A percentile compares a stretch with the other conserved stretches of the same genome.
phyloP scores from a whole-genome alignment of 108 stramenopile species.

The Pseudonitzschia delicatissima region DNA sequence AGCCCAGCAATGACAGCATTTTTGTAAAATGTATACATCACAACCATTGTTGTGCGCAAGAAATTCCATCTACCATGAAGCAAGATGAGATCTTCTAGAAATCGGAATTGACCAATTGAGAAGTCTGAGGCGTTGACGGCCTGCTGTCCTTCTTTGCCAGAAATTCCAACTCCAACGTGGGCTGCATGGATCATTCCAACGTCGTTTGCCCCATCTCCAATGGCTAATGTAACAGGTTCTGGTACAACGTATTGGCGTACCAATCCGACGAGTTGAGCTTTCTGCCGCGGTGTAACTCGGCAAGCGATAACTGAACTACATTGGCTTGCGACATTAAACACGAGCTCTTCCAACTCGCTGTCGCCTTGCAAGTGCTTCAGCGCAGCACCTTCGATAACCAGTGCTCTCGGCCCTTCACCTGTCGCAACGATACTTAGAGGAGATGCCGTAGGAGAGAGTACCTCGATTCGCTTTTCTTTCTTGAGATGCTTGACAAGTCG shows the following conservation, averaged over 20 bases:
- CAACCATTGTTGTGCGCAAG: constrained; percentile 82
- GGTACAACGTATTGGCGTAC: constrained; percentile 83
- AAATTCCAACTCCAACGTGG: constrained; percentile 93
- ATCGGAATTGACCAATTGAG: constrained; percentile 92
- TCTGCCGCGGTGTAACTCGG: constrained; percentile 92
- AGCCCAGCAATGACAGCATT: constrained; percentile 87
- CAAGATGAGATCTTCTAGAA: constrained; percentile 85
- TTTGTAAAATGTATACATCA: constrained; percentile 98
- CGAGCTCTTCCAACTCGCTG: constrained; percentile 66
- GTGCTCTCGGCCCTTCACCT: constrained; percentile 55
- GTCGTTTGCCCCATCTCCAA: constrained; percentile 98
- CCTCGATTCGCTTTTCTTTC: constrained; percentile 40
- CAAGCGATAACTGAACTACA: constrained; percentile 94
- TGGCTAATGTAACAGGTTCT: constrained; percentile 92
- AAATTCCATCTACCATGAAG: constrained; percentile 97
- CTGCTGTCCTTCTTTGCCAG: constrained; percentile 95
- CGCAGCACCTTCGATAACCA: constrained; percentile 92
- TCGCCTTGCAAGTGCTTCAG: constrained; percentile 79
- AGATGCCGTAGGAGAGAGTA: constrained; percentile 7
- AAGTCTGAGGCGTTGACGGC: constrained; percentile 96
- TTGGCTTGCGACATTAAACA: constrained; percentile 81
- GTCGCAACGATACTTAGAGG: constrained; percentile 16
- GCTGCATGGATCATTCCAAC: constrained; percentile 98
- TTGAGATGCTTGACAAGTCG: constrained; percentile 65
- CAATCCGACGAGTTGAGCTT: constrained; percentile 85